Evolutionary conservation across 2,329 filamentous ascomycete species (phyloP), one percentile per base, ranked within the genome.

Genomic region (Colletotrichum sp.): DNA sequence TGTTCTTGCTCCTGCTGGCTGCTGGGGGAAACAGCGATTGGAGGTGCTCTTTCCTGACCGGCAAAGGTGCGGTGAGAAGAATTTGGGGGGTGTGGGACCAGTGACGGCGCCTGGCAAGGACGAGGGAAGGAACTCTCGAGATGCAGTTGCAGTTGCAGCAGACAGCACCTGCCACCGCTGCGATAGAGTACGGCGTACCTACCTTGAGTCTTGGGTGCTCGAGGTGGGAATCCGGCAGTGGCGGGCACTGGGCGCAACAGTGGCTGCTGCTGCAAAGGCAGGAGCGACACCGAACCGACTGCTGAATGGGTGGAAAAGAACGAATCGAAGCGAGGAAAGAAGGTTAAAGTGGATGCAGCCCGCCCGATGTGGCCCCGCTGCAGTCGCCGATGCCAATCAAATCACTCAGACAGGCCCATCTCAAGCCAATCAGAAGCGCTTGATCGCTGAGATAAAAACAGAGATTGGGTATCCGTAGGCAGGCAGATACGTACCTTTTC

Each of bases 321-420:
- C 57, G 68, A 75, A 75, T 75, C 64, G 73, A 75, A 67, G 61
- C 43, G 57, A 72, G 68, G 61, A 75, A 73, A 75, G 73, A 75
- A 75, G 73, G 63, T 75, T 75, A 60, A 73, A 68, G 73, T 72
- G 73, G 73, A 28, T 60, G 57, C 57, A 43, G 64, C 43, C 71
- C 69, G 39, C 55, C 55, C 52, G 59, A 43, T 48, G 28, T 48
- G 28, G 55, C 36, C 36, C 28, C 28, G 16, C 48, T 15, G 6
- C 24, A 65, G 15, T 21, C 32, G 34, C 60, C 60, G 18, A 43
- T n/a, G 34, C 63, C 63, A 65, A 65, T 28, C 63, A 36, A 65
- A 65, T 36, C 10, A 28, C 63, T n/a, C 24, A 24, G 8, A 7
- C 39, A n/a, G 5, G 39, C 18, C 39, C 39, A 0, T n/a, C 39